Evolutionary conservation across 163 green algal genomes (phyloP).

Genomic region (Chlorella variabilis): DNA sequence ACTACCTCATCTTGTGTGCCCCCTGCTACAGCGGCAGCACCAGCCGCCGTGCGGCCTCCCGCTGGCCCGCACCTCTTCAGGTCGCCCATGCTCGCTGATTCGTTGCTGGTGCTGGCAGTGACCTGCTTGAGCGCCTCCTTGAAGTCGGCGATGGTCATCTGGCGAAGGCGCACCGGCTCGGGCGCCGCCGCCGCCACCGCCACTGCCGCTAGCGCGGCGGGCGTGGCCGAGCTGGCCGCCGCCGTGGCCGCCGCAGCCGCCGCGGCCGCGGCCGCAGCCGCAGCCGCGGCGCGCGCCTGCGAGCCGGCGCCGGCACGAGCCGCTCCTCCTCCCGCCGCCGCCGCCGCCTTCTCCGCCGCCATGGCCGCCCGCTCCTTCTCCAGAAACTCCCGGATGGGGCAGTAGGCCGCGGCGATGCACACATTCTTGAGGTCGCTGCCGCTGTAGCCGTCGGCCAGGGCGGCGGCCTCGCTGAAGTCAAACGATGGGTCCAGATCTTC

Average conservation of each 20-base stretch:
- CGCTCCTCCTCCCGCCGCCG: not conserved
- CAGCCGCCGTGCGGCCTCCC: too few species aligned
- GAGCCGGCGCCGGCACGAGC: not conserved
- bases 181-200: not conserved
- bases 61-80: constrained; percentile 55
- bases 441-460: constrained; percentile 69
- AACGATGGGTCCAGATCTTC: constrained; percentile 60
- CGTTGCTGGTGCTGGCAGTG: constrained; percentile 53
- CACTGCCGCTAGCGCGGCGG: constrained; percentile 41
- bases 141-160: constrained; percentile 70
- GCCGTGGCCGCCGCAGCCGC: not conserved
- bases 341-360: not conserved
- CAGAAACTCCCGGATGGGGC: constrained; percentile 60
- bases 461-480: constrained; percentile 65
- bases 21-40: too few species aligned
- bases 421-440: constrained; percentile 74
- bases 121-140: constrained; percentile 69
- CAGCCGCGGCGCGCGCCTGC: not conserved
- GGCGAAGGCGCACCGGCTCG: constrained; percentile 40
- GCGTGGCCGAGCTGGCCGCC: not conserved
- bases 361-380: constrained; percentile 30
- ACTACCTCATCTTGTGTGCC: too few species aligned
- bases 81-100: constrained; percentile 58
- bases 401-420: constrained; percentile 74
- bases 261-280: not conserved